Percentiles rank a stretch among this genome's conserved stretches.
Conservation (phyloP, 2,329 filamentous ascomycete genomes). For the Chaetomium olivaceum region DNA sequence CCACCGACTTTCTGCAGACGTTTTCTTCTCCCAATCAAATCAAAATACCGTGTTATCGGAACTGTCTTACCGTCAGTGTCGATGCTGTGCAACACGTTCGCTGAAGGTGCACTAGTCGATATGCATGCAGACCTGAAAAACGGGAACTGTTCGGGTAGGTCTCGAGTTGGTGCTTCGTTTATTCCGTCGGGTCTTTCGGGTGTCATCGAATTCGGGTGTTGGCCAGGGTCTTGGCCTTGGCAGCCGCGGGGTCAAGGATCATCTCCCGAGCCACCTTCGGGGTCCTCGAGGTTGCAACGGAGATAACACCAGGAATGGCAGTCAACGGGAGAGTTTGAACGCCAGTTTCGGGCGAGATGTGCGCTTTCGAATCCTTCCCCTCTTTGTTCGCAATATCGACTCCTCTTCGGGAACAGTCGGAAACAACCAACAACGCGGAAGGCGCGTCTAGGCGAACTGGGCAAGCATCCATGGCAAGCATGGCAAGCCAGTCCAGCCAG, state of each 20-base stretch:
- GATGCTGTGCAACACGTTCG: neutral
- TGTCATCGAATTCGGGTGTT: neutral
- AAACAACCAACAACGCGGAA: conserved; percentile 1
- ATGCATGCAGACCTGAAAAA: neutral
- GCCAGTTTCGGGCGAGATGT: neutral
- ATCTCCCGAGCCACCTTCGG: neutral
- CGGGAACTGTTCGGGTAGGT: neutral
- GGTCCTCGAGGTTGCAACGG: neutral
- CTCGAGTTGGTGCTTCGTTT: too few relatives aligned
- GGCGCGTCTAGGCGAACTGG: conserved; percentile 4
- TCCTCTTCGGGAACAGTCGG: neutral
- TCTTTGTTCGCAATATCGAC: neutral
- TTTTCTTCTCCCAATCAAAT: neutral
- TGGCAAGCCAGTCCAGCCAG: neutral
- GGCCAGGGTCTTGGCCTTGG: neutral
- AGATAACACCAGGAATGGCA: neutral
- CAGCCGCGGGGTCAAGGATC: neutral
- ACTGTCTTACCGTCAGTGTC: neutral
- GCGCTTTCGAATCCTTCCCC: neutral
- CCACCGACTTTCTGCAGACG: neutral
- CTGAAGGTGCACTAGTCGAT: neutral
- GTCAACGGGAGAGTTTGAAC: neutral
- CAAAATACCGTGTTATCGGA: neutral
- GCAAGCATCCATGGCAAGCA: too few relatives aligned
- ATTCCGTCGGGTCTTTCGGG: too few relatives aligned